Evolutionary conservation across 2,329 filamentous ascomycete species (phyloP).

Genomic region (Cryoendolithus antarcticus): DNA sequence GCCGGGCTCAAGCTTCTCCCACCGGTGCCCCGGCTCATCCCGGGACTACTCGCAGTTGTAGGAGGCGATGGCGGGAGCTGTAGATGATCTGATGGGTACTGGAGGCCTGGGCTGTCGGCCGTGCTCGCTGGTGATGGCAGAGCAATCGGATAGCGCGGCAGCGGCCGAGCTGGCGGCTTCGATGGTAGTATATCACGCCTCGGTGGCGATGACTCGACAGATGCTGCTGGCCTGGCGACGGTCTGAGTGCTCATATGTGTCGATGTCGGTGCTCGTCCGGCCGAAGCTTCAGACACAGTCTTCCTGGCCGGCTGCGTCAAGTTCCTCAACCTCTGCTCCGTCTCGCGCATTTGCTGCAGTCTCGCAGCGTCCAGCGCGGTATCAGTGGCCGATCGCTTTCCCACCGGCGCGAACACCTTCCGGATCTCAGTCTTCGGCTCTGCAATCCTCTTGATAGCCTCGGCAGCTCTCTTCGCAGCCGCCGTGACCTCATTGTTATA

Average conservation of each 20-base stretch:
- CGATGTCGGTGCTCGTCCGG: neutral
- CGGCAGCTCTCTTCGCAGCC: conserved; percentile 2
- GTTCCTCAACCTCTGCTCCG: conserved; percentile 1
- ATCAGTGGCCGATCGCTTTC: neutral
- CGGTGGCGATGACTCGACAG: too few species aligned
- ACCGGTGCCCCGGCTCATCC: too few species aligned
- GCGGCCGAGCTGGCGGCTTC: too few species aligned
- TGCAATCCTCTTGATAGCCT: conserved; percentile 3
- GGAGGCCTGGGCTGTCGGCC: too few species aligned
- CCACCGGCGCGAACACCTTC: neutral
- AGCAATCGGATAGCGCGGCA: too few species aligned
- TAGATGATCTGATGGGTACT: too few species aligned
- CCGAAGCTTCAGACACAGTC: neutral
- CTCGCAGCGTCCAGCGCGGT: conserved; percentile 1
- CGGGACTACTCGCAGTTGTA: too few species aligned
- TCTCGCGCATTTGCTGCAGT: conserved; percentile 1
- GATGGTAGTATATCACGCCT: too few species aligned
- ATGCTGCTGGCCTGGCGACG: too few species aligned
- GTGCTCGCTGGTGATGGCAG: too few species aligned
- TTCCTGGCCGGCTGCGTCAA: conserved; percentile 1
- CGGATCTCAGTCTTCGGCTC: neutral
- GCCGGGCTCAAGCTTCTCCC: too few species aligned
- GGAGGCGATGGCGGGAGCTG: too few species aligned
- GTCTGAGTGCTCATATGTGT: neutral
- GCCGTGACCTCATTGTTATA: conserved; percentile 1